phyloP scores from a whole-genome alignment of 768 basidiomycete genomes.

The Calocera viscosa region DNA sequence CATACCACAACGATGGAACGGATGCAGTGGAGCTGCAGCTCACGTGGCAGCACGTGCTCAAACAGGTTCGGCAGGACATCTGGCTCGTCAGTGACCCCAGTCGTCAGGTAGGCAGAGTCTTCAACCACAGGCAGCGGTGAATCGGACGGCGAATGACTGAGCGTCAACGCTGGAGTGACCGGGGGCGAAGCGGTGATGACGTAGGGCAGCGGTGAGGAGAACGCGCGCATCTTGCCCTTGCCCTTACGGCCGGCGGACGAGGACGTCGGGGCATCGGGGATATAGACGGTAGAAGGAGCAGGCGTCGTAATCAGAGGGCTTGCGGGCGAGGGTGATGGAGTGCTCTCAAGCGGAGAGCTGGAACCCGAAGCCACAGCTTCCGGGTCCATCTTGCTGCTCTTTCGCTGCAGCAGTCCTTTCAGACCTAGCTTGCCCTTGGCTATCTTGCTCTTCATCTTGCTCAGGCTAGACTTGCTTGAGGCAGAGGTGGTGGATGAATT shows the following conservation, averaged over 20 bases:
- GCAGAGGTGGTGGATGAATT: neutral
- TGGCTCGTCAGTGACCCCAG: neutral
- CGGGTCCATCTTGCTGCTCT: neutral
- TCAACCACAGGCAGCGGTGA: neutral
- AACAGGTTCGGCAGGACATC: conserved; percentile 7
- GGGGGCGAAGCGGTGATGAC: neutral
- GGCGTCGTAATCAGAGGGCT: neutral
- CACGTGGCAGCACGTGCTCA: conserved; percentile 43
- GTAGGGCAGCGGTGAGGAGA: neutral
- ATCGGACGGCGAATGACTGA: neutral
- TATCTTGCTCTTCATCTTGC: conserved; percentile 7
- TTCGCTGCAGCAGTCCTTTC: neutral
- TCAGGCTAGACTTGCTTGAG: conserved; percentile 1
- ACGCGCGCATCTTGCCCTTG: conserved; percentile 4
- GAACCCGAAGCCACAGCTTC: neutral
- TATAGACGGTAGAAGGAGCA: neutral
- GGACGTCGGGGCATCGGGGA: neutral
- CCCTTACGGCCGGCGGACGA: neutral
- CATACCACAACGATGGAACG: conserved; percentile 43
- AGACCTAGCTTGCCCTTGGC: neutral
- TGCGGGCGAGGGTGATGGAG: neutral
- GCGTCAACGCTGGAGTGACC: neutral
- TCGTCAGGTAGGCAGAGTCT: neutral
- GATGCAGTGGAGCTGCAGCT: conserved; percentile 53
- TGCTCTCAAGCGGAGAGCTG: neutral